phyloP scores from a whole-genome alignment of 805 yeast species.

The Saccharomycopsis malanga region DNA sequence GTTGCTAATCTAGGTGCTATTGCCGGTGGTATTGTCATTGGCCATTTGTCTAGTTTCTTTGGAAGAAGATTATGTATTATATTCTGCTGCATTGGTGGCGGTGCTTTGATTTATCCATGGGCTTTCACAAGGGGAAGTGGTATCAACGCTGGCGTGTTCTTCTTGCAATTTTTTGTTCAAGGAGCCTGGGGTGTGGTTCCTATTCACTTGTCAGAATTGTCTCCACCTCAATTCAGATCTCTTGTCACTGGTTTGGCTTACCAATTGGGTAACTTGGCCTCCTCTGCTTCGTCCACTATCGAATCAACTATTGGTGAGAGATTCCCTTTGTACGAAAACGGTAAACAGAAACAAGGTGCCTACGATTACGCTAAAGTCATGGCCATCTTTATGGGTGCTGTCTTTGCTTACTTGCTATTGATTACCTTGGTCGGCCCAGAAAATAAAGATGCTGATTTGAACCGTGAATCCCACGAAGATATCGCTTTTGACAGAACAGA shows the following conservation, averaged over 20 bases:
- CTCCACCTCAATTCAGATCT: conserved; percentile 58
- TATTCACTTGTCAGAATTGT: conserved; percentile 55
- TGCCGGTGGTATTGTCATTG: conserved; percentile 54
- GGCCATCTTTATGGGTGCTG: conserved; percentile 64
- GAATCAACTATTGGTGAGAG: conserved; percentile 54
- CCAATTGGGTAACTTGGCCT: conserved; percentile 67
- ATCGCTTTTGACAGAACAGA: conserved; percentile 14
- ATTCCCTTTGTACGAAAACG: conserved; percentile 44
- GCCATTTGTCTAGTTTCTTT: conserved; percentile 46
- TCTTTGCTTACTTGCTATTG: conserved; percentile 44
- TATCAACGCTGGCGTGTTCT: conserved; percentile 51
- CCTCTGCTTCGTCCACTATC: conserved; percentile 65
- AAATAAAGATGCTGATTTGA: conserved; percentile 24
- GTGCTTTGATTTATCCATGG: conserved; percentile 58
- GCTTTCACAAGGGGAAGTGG: conserved; percentile 37
- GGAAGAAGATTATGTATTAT: conserved; percentile 58
- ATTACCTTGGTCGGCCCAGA: conserved; percentile 54
- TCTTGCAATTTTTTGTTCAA: conserved; percentile 58
- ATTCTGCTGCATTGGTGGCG: conserved; percentile 44
- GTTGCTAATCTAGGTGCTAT: conserved; percentile 65
- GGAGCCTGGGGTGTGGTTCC: conserved; percentile 75
- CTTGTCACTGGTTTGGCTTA: conserved; percentile 56
- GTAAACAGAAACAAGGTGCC: conserved; percentile 25
- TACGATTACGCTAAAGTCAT: conserved; percentile 64
- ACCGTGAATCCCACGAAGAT: conserved; percentile 11